A percentile compares a stretch with the other conserved stretches of the same genome.
Evolutionary conservation across 176 grass and related monocot genomes (phyloP).

Genomic region (Triticum urartu): DNA sequence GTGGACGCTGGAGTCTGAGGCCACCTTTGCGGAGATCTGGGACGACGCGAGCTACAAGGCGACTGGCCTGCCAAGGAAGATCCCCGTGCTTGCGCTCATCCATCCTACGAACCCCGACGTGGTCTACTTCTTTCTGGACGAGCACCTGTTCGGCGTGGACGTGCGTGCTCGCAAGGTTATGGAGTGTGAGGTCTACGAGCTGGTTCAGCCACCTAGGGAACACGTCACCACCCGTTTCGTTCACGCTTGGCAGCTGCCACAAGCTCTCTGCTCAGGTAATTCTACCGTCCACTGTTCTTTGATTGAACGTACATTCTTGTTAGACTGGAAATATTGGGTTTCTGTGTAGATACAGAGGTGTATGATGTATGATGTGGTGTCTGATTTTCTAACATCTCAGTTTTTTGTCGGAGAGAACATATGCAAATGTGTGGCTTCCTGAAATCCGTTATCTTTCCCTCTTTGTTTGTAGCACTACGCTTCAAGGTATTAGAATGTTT

Average conservation of each 20-base stretch:
- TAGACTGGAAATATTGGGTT: background rate
- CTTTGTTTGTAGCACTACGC: background rate
- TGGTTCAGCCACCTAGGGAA: background rate
- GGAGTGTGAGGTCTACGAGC: background rate
- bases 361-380: background rate
- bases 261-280: background rate
- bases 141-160: background rate
- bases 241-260: constrained; percentile 1
- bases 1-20: background rate
- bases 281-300: background rate
- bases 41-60: background rate
- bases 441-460: background rate
- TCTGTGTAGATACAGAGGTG: background rate
- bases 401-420: background rate
- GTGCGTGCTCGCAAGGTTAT: background rate
- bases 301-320: background rate
- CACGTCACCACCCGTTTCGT: background rate
- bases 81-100: constrained; percentile 8
- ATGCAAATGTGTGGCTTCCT: background rate
- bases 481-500: background rate
- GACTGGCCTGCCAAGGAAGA: background rate
- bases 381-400: background rate
- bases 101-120: background rate
- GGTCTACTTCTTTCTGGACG: constrained; percentile 1
- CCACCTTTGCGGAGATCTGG: background rate